Conservation (phyloP, 1,284 basidiomycete genomes). For the Irpex lacteus region DNA sequence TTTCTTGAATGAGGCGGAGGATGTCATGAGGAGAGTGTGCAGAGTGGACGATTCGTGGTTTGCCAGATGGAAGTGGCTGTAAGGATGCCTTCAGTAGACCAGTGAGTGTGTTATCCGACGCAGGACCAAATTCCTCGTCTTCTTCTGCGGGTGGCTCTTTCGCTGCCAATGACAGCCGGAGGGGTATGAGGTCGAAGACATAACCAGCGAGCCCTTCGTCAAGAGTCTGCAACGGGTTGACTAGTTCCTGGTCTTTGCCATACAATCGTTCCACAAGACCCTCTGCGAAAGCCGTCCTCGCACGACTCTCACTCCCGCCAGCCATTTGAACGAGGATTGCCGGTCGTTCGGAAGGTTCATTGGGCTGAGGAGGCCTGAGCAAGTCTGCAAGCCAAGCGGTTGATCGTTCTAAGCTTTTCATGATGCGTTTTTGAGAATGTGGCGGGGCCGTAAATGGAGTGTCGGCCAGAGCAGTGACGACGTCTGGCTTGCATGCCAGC, state of each 20-base stretch:
- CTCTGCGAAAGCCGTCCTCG: conserved; percentile 61
- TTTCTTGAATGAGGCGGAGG: conserved; percentile 55
- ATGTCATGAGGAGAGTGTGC: conserved; percentile 70
- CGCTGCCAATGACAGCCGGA: conserved; percentile 34
- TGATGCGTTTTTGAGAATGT: conserved; percentile 69
- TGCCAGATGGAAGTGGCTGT: conserved; percentile 43
- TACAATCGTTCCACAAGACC: conserved; percentile 56
- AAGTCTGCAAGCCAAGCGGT: conserved; percentile 58
- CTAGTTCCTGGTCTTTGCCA: conserved; percentile 48
- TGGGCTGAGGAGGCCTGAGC: conserved; percentile 30
- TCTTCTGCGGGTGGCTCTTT: background rate
- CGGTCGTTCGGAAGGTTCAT: conserved; percentile 24
- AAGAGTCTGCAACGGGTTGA: conserved; percentile 51
- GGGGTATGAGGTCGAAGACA: conserved; percentile 60
- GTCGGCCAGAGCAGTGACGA: conserved; percentile 71
- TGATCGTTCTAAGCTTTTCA: conserved; percentile 71
- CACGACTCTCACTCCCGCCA: conserved; percentile 52
- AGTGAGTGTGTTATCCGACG: conserved; percentile 9
- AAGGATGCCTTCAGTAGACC: conserved; percentile 59
- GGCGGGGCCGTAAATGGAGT: conserved; percentile 61
- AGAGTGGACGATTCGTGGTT: conserved; percentile 62
- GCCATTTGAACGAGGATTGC: conserved; percentile 63
- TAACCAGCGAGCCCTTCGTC: conserved; percentile 71
- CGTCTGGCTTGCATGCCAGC: conserved; percentile 57
- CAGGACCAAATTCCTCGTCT: background rate